phyloP scores from a whole-genome alignment of 1,284 basidiomycete species.

The Coniferiporia weirii region DNA sequence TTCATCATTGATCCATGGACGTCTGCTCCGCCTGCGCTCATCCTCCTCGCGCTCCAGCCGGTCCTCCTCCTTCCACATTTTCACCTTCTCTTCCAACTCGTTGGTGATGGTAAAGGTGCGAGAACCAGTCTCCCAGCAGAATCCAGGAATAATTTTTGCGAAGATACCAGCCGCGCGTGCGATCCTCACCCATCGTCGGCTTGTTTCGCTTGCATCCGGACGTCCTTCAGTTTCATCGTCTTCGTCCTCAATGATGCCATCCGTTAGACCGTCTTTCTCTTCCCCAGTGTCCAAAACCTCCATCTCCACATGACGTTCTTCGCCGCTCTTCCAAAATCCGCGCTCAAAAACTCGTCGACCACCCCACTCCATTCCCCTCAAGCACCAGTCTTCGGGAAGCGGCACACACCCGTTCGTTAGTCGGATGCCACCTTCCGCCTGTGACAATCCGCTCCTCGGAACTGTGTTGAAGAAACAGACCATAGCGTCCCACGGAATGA shows the following conservation, averaged over 20 bases:
- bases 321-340: constrained; percentile 82
- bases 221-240: constrained; percentile 49
- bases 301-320: constrained; percentile 65
- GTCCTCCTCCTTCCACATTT: constrained; percentile 66
- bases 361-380: constrained; percentile 95
- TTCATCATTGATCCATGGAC: constrained; percentile 56
- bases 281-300: constrained; percentile 74
- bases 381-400: constrained; percentile 91
- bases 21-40: constrained; percentile 54
- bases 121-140: constrained; percentile 59
- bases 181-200: constrained; percentile 68
- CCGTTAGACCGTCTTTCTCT: constrained; percentile 44
- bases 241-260: constrained; percentile 79
- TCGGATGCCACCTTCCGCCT: constrained; percentile 38
- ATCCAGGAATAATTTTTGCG: constrained; percentile 69
- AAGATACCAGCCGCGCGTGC: constrained; percentile 69
- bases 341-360: constrained; percentile 83
- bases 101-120: constrained; percentile 67
- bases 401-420: constrained; percentile 63
- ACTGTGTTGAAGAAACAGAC: constrained; percentile 61
- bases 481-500: constrained; percentile 83
- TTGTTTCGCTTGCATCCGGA: constrained; percentile 31
- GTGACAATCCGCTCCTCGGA: constrained; percentile 47
- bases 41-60: constrained; percentile 59
- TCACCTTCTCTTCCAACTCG: constrained; percentile 62